Base-by-base conservation (phyloP, 2,329 filamentous ascomycete genomes). In the Hypomyces rosellus region DNA sequence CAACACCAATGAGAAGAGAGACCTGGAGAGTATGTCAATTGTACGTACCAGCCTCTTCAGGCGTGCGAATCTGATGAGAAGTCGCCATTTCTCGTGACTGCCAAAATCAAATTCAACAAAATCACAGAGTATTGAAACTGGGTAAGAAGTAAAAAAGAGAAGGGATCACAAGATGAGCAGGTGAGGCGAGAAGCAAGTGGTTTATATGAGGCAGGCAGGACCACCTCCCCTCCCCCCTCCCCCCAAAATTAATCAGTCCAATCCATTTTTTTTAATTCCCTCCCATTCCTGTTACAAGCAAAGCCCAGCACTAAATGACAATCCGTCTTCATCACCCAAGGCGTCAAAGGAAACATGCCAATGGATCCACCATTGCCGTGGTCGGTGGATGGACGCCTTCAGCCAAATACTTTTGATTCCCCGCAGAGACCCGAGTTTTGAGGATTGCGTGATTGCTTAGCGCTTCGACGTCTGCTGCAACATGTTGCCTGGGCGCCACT, bases 41-140 rank as follows among this genome's bases (percentile, higher is more conserved):
- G 37, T 37, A 78, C 78, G 63, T 75, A 84, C 81, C 80, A 58
- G 81, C 81, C 74, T 84, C 80, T 71, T 81, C 77, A 65, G 80
- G 76, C 69, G 78, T 81, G 63, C 74, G 74, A 64, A 83, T 75
- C 65, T 66, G 63, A 58, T 70, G 63, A 52, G 63, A 60, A 59
- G 63, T 60, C 55, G 73, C 71, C 74, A 76, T 76, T 16, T 30
- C 46, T 57, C 66, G 58, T 62, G 55, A 56, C 54, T 61, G 57
- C 57, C 45, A 38, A n/a, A 34, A 14, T 45, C 34, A 34, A 34
- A 20, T 15, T 34, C 25, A 18, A 44, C 43, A 25, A 16, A 34
- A 36, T 15, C 45, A 5, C 12, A 49, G 22, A 34, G 7, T 18
- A 20, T 34, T 6, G 9, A 43, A 33, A 25, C 34, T 16, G 22